A percentile compares a stretch with the other conserved stretches of the same genome.
Conservation (phyloP, 2,329 filamentous ascomycete genomes). For the Sarocladium brachiariae region DNA sequence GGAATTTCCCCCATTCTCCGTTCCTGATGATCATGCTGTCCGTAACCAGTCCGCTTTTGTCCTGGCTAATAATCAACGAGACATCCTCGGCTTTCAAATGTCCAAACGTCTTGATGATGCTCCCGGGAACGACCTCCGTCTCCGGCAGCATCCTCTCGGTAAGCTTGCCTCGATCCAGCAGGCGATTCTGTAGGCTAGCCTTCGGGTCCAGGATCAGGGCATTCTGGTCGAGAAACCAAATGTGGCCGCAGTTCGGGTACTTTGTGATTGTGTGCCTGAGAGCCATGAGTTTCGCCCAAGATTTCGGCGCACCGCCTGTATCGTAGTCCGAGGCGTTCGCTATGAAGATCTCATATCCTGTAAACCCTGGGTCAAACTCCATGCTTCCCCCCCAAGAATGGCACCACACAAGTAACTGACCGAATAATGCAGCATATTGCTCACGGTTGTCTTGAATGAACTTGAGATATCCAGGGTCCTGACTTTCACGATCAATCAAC, state of each 20-base stretch:
- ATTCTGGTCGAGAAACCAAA: slow-evolving; percentile 84
- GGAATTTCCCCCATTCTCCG: slow-evolving; percentile 87
- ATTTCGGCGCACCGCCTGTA: slow-evolving; percentile 49
- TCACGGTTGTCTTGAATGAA: slow-evolving; percentile 75
- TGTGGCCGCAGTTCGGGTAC: slow-evolving; percentile 67
- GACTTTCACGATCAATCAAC: slow-evolving; percentile 61
- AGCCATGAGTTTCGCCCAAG: slow-evolving; percentile 76
- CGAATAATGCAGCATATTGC: slow-evolving; percentile 79
- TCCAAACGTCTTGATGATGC: slow-evolving; percentile 89
- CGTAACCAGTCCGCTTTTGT: slow-evolving; percentile 68
- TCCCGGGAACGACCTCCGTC: slow-evolving; percentile 83
- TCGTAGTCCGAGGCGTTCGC: slow-evolving; percentile 71
- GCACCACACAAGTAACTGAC: slow-evolving; percentile 40
- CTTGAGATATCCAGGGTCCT: slow-evolving; percentile 61
- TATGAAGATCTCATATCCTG: slow-evolving; percentile 84
- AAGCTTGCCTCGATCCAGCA: slow-evolving; percentile 61
- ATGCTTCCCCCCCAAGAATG: no score
- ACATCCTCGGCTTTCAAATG: slow-evolving; percentile 73
- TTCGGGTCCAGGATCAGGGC: slow-evolving; percentile 82
- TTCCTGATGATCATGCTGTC: slow-evolving; percentile 74
- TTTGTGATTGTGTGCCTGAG: slow-evolving; percentile 81
- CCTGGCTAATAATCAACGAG: slow-evolving; percentile 78
- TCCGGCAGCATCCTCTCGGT: slow-evolving; percentile 79
- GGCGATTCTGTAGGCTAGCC: slow-evolving; percentile 59
- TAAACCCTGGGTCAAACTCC: slow-evolving; percentile 9